Base-by-base conservation (phyloP, 345 rosid genomes). In the Trapa incisa region DNA sequence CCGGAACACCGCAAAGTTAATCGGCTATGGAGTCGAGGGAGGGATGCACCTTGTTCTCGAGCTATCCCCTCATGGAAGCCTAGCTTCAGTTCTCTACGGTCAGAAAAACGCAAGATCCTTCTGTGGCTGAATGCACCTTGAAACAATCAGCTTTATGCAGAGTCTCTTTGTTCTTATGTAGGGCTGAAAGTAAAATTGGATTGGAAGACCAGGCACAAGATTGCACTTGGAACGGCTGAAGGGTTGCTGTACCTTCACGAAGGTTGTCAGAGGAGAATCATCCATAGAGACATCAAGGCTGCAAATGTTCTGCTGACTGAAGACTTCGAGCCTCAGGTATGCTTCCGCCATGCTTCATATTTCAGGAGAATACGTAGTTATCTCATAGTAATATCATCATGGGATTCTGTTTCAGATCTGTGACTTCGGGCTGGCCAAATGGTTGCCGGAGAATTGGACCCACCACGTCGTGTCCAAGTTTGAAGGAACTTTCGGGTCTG, bases 401-500 rank as follows among this genome's bases (percentile, higher is more conserved):
- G n/a, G 16, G 12, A 6, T 56, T 71, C 22, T 33, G 0, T 56
- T 80, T 74, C 81, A 93, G 99, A 89, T 94, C 74, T 94, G 97
- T 69, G 97, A 94, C 80, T 94, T 94, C 62, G 97, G 99, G 39
- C 91, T 94, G 8, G 95, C 97, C 0, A 94, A 94, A 75, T 91
- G 99, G 99, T 75, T 94, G 53, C 97, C 99, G 0, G 91, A 89
- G 79, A 86, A 86, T 15, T 94, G 97, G 97, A 90, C 99, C 42
- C 95, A 94, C 79, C 96, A 86, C 79, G 78, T 80, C 1, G 83
- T 94, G 37, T 85, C 99, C 41, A 91, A 80, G 73, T 87, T 94
- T 52, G 97, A 90, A 71, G 99, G 99, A 73, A 91, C 99, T 70
- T 94, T 94, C 53, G 97, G 99, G 98, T 93, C 67, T 22, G 91